Conservation (phyloP, 1,284 basidiomycete species). For the Exobasidium cylindrosporum region DNA sequence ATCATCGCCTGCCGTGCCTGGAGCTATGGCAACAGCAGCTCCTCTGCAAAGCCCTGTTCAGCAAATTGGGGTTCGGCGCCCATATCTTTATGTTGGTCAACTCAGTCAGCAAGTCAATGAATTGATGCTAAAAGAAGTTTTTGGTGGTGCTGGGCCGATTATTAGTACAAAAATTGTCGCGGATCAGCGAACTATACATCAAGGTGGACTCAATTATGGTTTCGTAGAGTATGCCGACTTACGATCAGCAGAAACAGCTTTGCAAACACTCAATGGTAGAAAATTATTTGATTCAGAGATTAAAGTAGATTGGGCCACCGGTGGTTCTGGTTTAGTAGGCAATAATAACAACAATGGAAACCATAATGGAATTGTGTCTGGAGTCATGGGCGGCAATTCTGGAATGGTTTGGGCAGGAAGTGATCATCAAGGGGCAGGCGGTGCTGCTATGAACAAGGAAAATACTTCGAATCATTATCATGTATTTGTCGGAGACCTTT, state of each 20-base stretch:
- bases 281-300: slow-evolving; percentile 85
- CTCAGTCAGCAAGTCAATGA: slow-evolving; percentile 11
- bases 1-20: not conserved
- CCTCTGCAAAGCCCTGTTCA: not conserved
- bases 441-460: not conserved
- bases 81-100: slow-evolving; percentile 9
- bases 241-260: slow-evolving; percentile 91
- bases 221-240: slow-evolving; percentile 93
- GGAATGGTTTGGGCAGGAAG: not conserved
- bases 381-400: not conserved
- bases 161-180: slow-evolving; percentile 88
- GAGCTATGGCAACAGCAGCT: not conserved
- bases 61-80: not conserved
- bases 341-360: not conserved
- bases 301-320: slow-evolving; percentile 52
- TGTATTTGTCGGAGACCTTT: slow-evolving; percentile 96
- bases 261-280: slow-evolving; percentile 92
- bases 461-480: slow-evolving; percentile 74
- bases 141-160: slow-evolving; percentile 2
- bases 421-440: not conserved
- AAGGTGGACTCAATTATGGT: slow-evolving; percentile 95
- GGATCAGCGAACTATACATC: slow-evolving; percentile 86
- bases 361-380: not conserved
- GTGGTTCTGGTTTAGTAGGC: not conserved
- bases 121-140: slow-evolving; percentile 6